Base-by-base conservation (phyloP, 345 rosid species). In the Arabidopsis suecica region DNA sequence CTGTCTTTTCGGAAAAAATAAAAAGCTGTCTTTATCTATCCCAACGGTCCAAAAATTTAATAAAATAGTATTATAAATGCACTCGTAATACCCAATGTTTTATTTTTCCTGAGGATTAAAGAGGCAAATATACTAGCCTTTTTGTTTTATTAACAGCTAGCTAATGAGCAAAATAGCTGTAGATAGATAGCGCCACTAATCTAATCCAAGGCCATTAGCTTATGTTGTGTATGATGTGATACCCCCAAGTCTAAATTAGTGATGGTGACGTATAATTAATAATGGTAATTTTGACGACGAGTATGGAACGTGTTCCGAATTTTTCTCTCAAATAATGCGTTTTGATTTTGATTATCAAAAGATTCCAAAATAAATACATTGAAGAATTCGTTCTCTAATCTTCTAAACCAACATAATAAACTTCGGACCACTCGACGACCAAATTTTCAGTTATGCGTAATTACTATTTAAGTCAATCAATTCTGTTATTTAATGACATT, bases 21-120 rank as follows among this genome's bases (percentile, higher is more conserved):
- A 48, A 36, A 53, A 53, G 55, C 58, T 76, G 79, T 68, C 70
- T 61, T 53, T 53, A 76, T 61, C 50, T 68, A 16, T 10, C 18
- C 41, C 74, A 76, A 68, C 79, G 74, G 74, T 69, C 25, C 58
- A 69, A 69, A 75, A 76, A 41, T 53, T 33, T 51, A 59, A 75
- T 59, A 59, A 75, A 50, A 50, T 40, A 49, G 32, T 22, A 41
- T 14, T 41, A 61, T 47, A 16, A 45, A 57, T 38, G 41, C 33
- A 47, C 16, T 74, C 32, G n/a, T 51, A 38, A 38, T 32, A 41
- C 41, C 69, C 22, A 75, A 22, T n/a, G 18, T 47, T 60, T 23
- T 74, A 3, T 9, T 9, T 42, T 20, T 40, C 36, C 9, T 38
- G 34, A 37, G 33, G 62, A 33, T 44, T 38, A 55, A 42, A 51